Evolutionary conservation across 169 alveolate genomes (phyloP).

Genomic region (Plasmodium vivax): DNA sequence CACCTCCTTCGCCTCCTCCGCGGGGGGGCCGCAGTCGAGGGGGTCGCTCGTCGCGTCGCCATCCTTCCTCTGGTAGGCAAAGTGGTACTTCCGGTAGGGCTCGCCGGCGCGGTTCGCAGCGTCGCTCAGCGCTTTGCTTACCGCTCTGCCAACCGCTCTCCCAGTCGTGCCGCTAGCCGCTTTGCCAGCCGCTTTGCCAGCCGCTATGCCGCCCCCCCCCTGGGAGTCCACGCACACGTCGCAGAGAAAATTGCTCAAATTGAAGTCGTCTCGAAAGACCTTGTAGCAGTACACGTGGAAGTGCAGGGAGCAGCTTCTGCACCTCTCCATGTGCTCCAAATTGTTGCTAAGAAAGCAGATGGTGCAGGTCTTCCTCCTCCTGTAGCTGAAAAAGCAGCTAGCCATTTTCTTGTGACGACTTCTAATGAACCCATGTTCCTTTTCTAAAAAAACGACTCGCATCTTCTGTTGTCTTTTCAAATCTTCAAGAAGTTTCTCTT

Average conservation of each 20-base stretch:
- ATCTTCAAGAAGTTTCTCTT: not conserved
- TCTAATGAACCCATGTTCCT: conserved; percentile 2
- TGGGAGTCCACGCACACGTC: conserved; percentile 5
- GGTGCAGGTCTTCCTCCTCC: conserved; percentile 22
- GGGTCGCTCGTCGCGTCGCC: not conserved
- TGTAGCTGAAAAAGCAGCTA: not conserved
- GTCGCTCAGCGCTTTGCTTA: no score
- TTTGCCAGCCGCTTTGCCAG: no score
- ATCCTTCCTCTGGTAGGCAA: not conserved
- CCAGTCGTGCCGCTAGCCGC: not conserved
- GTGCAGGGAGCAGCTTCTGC: conserved; percentile 32
- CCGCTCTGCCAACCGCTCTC: no score
- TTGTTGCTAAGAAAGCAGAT: conserved; percentile 38
- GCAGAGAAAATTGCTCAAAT: conserved; percentile 27
- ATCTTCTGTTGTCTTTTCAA: not conserved
- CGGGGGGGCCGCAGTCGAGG: not conserved
- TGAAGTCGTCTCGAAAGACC: conserved; percentile 14
- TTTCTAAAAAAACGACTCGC: not conserved
- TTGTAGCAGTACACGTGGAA: conserved; percentile 49
- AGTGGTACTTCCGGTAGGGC: not conserved
- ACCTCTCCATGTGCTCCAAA: conserved; percentile 34
- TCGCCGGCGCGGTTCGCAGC: not conserved
- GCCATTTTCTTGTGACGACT: not conserved
- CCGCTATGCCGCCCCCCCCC: no score
- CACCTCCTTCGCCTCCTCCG: no score